Percentiles rank a stretch among this genome's conserved stretches.
phyloP scores from a whole-genome alignment of 768 basidiomycete species.

The Cantharellus anzutake region DNA sequence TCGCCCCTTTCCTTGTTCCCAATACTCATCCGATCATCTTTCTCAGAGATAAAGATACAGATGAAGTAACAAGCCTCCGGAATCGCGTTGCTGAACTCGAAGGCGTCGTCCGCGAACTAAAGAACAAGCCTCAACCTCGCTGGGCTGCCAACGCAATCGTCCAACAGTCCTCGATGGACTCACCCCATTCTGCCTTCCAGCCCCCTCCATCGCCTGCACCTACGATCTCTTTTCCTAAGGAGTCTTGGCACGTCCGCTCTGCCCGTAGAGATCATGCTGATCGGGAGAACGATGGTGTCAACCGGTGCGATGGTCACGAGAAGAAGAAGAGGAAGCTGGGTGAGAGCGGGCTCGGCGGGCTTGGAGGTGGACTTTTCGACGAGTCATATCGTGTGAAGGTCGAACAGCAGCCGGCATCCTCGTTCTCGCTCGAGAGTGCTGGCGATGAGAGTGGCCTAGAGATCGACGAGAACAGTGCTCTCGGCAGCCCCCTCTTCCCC shows the following conservation, averaged over 20 bases:
- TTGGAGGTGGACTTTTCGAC: no score
- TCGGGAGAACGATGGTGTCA: background rate
- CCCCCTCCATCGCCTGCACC: background rate
- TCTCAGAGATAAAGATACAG: constrained; percentile 23
- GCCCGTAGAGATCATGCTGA: background rate
- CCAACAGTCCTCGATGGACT: background rate
- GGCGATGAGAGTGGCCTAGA: no score
- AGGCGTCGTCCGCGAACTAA: constrained; percentile 70
- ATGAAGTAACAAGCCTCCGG: constrained; percentile 69
- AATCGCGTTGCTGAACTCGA: constrained; percentile 86
- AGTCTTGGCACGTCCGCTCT: background rate
- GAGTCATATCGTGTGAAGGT: no score
- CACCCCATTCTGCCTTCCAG: background rate
- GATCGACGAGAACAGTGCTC: background rate
- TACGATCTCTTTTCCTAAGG: background rate
- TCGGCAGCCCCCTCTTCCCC: background rate
- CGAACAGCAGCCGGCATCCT: no score
- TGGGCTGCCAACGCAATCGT: background rate
- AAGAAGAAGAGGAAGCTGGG: background rate
- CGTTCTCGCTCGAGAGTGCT: no score
- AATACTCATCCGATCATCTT: background rate
- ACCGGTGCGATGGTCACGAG: background rate
- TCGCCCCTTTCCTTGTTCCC: background rate
- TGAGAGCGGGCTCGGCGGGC: background rate
- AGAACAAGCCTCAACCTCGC: constrained; percentile 1